These are phyloP conservation scores for Citrus maxima DNA, from an alignment of 345 rosid species.

Conservation along the genomic window DNA sequence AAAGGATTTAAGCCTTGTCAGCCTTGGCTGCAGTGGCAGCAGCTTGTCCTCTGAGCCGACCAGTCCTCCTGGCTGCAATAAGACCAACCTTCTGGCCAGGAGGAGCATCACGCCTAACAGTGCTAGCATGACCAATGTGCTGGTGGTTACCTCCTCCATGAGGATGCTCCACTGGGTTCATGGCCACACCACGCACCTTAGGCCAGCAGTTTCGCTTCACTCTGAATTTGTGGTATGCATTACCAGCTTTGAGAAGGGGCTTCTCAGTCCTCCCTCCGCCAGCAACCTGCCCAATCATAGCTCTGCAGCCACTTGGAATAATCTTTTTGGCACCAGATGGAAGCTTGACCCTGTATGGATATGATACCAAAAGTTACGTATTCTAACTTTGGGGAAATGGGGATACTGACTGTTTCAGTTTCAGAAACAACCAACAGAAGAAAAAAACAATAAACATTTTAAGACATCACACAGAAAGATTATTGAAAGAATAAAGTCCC, in stretches of 20 bases:
- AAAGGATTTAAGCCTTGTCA: constrained; percentile 22
- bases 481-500: background rate
- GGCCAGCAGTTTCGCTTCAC: constrained; percentile 65
- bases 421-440: too few species aligned
- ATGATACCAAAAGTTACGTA: background rate
- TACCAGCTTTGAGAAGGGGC: constrained; percentile 52
- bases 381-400: too few species aligned
- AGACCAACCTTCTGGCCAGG: constrained; percentile 59
- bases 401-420: too few species aligned
- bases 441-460: background rate
- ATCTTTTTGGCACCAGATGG: constrained; percentile 53
- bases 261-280: constrained; percentile 59
- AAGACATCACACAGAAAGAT: too few species aligned
- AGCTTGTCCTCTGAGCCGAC: constrained; percentile 40
- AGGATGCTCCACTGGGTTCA: constrained; percentile 59
- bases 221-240: constrained; percentile 47
- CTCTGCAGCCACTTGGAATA: constrained; percentile 45
- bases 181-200: constrained; percentile 56
- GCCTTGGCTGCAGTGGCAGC: constrained; percentile 40
- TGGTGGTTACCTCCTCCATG: constrained; percentile 60
- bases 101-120: constrained; percentile 49
- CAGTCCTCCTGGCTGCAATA: constrained; percentile 51
- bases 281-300: constrained; percentile 45
- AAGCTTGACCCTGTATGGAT: constrained; percentile 35
- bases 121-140: constrained; percentile 51